These are phyloP conservation scores for Coleophoma cylindrospora DNA, from an alignment of 2,329 filamentous ascomycete species.

Conservation along the genomic window DNA sequence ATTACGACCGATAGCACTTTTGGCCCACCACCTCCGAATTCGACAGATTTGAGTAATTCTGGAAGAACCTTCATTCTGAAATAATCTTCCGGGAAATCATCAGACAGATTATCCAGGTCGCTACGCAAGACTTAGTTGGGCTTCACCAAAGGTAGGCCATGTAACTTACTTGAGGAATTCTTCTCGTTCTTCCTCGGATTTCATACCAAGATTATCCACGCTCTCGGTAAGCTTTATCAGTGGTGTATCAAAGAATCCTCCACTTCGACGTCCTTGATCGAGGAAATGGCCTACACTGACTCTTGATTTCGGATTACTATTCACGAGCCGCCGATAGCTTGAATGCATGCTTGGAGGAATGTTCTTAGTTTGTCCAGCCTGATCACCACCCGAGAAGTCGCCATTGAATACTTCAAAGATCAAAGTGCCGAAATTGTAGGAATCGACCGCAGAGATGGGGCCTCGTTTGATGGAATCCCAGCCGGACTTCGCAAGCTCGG, in stretches of 20 bases:
- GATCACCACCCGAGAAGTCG: constrained; percentile 68
- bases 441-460: constrained; percentile 76
- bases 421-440: constrained; percentile 79
- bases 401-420: constrained; percentile 93
- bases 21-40: constrained; percentile 92
- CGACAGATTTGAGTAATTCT: constrained; percentile 96
- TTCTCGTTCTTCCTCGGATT: constrained; percentile 77
- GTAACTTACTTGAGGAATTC: constrained; percentile 65
- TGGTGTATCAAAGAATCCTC: constrained; percentile 88
- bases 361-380: constrained; percentile 79
- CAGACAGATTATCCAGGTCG: constrained; percentile 78
- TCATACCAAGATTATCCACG: constrained; percentile 88
- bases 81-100: constrained; percentile 96
- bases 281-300: constrained; percentile 81
- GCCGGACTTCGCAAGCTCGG: constrained; percentile 79
- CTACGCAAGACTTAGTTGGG: constrained; percentile 21
- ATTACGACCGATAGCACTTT: constrained; percentile 85
- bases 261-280: constrained; percentile 77
- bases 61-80: constrained; percentile 97
- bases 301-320: constrained; percentile 83
- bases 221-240: constrained; percentile 89
- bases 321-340: constrained; percentile 84
- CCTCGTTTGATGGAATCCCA: constrained; percentile 88
- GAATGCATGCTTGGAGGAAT: constrained; percentile 86
- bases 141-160: constrained; percentile 13